Percentiles rank a stretch among this genome's conserved stretches.
Evolutionary conservation across 1,284 basidiomycete species (phyloP).

Genomic region (Austroboletus novae-zelandiae): DNA sequence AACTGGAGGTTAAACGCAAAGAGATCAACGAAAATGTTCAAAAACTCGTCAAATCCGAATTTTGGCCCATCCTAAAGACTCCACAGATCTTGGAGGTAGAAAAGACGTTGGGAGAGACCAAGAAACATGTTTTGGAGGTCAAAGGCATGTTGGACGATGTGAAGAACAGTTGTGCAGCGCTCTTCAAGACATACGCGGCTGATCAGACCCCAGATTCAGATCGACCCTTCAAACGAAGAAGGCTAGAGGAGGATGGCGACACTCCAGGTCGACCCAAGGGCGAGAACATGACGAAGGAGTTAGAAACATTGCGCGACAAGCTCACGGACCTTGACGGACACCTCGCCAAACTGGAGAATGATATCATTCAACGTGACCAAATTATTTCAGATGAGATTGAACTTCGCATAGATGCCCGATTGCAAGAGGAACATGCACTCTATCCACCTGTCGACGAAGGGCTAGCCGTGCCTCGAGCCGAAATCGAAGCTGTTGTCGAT

Average conservation of each 20-base stretch:
- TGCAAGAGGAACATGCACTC: constrained; percentile 32
- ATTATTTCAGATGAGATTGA: constrained; percentile 40
- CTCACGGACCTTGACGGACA: constrained; percentile 39
- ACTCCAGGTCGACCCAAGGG: not conserved
- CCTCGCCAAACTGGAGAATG: constrained; percentile 43
- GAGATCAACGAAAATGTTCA: constrained; percentile 29
- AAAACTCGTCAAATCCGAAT: constrained; percentile 25
- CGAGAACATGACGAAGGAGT: constrained; percentile 24
- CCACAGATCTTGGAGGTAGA: constrained; percentile 30
- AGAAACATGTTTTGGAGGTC: constrained; percentile 30
- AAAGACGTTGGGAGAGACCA: constrained; percentile 20
- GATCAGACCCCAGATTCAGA: constrained; percentile 19
- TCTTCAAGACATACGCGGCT: constrained; percentile 19
- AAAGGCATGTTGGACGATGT: constrained; percentile 24
- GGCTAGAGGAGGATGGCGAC: constrained; percentile 24
- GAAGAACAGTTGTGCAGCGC: constrained; percentile 18
- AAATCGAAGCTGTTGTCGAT: constrained; percentile 24
- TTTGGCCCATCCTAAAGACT: constrained; percentile 28
- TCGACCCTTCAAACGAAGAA: constrained; percentile 41
- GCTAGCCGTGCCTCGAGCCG: constrained; percentile 14
- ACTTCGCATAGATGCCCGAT: constrained; percentile 34
- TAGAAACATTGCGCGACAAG: constrained; percentile 40
- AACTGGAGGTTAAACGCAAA: constrained; percentile 26
- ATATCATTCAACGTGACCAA: constrained; percentile 38
- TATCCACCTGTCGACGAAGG: constrained; percentile 18